Conservation (phyloP, 2,329 filamentous ascomycete species). For the Fusarium foetens region DNA sequence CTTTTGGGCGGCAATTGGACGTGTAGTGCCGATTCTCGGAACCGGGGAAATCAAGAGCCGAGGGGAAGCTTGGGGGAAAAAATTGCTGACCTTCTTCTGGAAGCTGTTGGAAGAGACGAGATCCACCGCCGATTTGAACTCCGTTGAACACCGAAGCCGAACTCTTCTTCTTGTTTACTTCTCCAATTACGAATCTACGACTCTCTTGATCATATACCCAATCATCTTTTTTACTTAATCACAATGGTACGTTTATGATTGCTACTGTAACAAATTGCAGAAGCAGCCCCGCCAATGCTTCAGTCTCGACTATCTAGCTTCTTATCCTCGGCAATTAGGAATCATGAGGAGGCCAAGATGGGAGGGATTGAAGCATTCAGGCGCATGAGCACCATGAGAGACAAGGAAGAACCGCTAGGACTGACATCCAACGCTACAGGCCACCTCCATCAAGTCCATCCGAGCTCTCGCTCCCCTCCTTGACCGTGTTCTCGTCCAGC, state of each 20-base stretch:
- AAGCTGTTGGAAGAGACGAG: constrained; percentile 54
- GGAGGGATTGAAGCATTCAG: background rate
- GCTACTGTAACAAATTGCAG: background rate
- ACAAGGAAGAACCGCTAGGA: background rate
- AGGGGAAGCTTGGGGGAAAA: constrained; percentile 45
- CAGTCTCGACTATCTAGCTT: constrained; percentile 15
- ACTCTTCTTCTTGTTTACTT: constrained; percentile 26
- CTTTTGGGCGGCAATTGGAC: constrained; percentile 21
- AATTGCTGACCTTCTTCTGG: constrained; percentile 53
- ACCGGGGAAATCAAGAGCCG: constrained; percentile 50
- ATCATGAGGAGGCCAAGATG: background rate
- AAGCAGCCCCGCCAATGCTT: constrained; percentile 5
- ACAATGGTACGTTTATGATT: constrained; percentile 46
- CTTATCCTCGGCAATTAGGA: constrained; percentile 39
- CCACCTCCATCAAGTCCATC: constrained; percentile 89
- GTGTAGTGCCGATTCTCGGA: constrained; percentile 38
- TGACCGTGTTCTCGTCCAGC: constrained; percentile 98
- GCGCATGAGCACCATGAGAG: background rate
- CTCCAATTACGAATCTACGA: constrained; percentile 37
- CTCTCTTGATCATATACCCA: constrained; percentile 14
- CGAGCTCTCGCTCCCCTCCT: constrained; percentile 94
- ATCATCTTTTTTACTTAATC: constrained; percentile 24
- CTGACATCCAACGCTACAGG: constrained; percentile 51
- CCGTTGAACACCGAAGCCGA: constrained; percentile 39
- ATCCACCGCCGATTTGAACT: constrained; percentile 46